A percentile compares a stretch with the other conserved stretches of the same genome.
phyloP scores from a whole-genome alignment of 345 rosid species.

The Rhodomyrtus tomentosa region DNA sequence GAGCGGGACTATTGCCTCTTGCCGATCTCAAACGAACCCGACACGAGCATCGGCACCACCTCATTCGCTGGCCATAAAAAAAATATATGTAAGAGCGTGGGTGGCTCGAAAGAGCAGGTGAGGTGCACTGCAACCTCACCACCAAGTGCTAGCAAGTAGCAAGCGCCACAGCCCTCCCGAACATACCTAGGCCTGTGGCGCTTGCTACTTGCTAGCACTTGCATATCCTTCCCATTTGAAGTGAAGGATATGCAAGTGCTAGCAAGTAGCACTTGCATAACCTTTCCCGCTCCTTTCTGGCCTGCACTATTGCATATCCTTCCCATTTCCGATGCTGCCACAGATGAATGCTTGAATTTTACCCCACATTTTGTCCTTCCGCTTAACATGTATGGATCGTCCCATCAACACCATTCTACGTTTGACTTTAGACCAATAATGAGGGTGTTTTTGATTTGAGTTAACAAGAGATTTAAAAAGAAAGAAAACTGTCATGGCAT shows the following conservation, averaged over 20 bases:
- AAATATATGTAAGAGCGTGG: neutral
- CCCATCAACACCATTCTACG: neutral
- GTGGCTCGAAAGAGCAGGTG: rapidly evolving
- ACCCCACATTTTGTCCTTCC: neutral
- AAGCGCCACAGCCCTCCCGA: neutral
- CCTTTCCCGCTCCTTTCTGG: no score
- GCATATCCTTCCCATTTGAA: no score
- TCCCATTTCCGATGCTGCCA: neutral
- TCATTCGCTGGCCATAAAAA: neutral
- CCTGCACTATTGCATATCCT: no score
- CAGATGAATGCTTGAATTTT: neutral
- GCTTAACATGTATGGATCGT: neutral
- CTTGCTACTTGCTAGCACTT: no score
- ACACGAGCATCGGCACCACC: neutral
- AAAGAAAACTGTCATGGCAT: no score
- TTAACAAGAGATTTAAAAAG: no score
- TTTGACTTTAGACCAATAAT: neutral
- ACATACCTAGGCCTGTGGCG: no score
- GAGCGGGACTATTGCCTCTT: no score
- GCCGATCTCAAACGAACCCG: neutral
- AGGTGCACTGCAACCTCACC: neutral
- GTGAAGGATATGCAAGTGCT: no score
- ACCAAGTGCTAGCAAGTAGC: neutral
- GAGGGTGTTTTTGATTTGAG: no score
- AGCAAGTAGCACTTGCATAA: no score